Evolutionary conservation across 176 grass and related monocot species (phyloP).

Genomic region (Pontederia crassipes): DNA sequence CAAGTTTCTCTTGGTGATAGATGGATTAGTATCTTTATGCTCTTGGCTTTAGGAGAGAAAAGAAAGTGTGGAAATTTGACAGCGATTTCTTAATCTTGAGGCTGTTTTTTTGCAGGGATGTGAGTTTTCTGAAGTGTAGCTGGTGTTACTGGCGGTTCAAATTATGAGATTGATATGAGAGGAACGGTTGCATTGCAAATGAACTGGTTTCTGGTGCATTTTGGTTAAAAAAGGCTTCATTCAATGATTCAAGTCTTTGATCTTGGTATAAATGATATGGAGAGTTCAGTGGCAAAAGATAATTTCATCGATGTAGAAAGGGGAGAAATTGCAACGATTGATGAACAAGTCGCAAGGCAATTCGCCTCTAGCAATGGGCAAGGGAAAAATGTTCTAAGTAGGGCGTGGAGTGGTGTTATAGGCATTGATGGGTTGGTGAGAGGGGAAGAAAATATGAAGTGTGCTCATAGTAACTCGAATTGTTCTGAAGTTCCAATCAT

Average conservation of each 20-base stretch:
- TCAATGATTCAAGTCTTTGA: slow-evolving; percentile 3
- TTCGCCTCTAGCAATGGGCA: slow-evolving; percentile 3
- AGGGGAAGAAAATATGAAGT: slow-evolving; percentile 25
- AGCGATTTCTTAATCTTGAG: not conserved
- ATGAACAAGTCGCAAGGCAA: slow-evolving; percentile 16
- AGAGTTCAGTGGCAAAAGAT: slow-evolving; percentile 27
- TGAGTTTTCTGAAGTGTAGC: not conserved
- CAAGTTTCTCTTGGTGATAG: not conserved
- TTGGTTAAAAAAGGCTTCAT: not conserved
- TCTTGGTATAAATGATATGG: slow-evolving; percentile 41
- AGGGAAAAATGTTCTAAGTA: slow-evolving; percentile 17
- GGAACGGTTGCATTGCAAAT: no score
- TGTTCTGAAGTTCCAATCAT: slow-evolving; percentile 19
- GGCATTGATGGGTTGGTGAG: slow-evolving; percentile 16
- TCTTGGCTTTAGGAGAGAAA: not conserved
- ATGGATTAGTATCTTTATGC: not conserved
- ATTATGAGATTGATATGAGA: not conserved
- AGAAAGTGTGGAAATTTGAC: not conserved
- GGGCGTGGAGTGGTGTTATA: slow-evolving; percentile 14
- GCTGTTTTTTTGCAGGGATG: not conserved
- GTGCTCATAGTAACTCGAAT: slow-evolving; percentile 9
- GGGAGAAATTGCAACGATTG: slow-evolving; percentile 27
- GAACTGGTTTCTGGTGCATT: not conserved
- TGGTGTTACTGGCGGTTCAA: not conserved
- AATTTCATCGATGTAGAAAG: slow-evolving; percentile 61